These are phyloP conservation scores for Penicillium soppii DNA, from an alignment of 495 filamentous ascomycete species.

Conservation along the genomic window DNA sequence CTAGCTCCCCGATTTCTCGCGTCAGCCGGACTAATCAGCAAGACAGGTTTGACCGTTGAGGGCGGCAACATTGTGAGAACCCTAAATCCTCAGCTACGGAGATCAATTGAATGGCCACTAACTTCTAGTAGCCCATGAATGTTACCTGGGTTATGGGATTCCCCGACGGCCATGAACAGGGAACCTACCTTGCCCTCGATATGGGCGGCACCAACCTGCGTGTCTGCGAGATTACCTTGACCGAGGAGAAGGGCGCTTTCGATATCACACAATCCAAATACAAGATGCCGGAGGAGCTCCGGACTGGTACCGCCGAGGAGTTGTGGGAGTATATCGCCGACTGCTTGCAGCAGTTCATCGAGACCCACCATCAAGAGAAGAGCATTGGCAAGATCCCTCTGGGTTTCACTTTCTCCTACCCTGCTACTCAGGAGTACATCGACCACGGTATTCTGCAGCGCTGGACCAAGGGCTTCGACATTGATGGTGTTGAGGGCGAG, in stretches of 20 bases:
- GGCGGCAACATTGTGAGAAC: slow-evolving; percentile 86
- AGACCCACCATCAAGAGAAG: slow-evolving; percentile 79
- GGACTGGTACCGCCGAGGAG: slow-evolving; percentile 85
- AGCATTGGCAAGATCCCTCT: slow-evolving; percentile 66
- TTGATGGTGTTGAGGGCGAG: slow-evolving; percentile 89
- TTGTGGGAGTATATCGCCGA: slow-evolving; percentile 98
- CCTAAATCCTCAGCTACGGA: background rate
- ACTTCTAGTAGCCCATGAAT: slow-evolving; percentile 83
- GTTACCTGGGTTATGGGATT: slow-evolving; percentile 97
- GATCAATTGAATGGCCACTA: background rate
- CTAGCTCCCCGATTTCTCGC: background rate
- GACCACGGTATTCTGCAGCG: slow-evolving; percentile 94
- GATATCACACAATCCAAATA: slow-evolving; percentile 99
- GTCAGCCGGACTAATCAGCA: slow-evolving; percentile 7
- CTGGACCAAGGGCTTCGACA: slow-evolving; percentile 99
- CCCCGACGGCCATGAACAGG: slow-evolving; percentile 84
- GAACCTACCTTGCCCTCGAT: slow-evolving; percentile 90
- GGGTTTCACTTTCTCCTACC: slow-evolving; percentile 98
- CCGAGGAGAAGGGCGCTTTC: slow-evolving; percentile 89
- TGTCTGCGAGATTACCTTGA: slow-evolving; percentile 93
- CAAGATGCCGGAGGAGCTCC: slow-evolving; percentile 92
- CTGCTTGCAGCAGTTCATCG: slow-evolving; percentile 93
- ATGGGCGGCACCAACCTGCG: slow-evolving; percentile 99
- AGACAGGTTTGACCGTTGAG: slow-evolving; percentile 73
- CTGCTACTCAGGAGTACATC: slow-evolving; percentile 93